Evolutionary conservation across 176 grass and related monocot species (phyloP).

Genomic region (Oryza officinalis): DNA sequence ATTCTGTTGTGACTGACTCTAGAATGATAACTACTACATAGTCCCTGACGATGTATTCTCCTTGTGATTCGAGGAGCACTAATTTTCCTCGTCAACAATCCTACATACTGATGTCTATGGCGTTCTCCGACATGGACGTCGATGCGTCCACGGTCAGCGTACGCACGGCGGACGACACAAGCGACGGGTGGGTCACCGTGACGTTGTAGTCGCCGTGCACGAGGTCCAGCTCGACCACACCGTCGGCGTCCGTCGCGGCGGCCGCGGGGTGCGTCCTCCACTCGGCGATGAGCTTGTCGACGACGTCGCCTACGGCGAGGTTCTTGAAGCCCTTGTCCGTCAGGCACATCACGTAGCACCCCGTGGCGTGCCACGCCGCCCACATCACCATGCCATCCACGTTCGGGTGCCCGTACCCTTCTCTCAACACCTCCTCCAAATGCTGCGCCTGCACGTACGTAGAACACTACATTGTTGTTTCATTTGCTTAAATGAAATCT

Average conservation of each 20-base stretch:
- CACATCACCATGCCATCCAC: constrained; percentile 68
- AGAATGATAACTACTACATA: too few species aligned
- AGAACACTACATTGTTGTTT: too few species aligned
- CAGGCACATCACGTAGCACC: constrained; percentile 64
- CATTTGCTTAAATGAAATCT: too few species aligned
- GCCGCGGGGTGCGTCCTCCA: constrained; percentile 37
- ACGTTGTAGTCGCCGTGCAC: constrained; percentile 55
- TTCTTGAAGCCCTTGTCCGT: constrained; percentile 63
- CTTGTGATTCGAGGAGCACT: too few species aligned
- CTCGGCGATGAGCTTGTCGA: constrained; percentile 61
- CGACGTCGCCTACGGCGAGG: constrained; percentile 43
- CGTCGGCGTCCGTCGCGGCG: constrained; percentile 31
- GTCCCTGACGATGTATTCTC: too few species aligned
- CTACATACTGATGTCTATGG: neutral
- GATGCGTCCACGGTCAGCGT: constrained; percentile 31
- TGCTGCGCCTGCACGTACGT: neutral
- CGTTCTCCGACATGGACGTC: neutral
- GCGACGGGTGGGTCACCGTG: constrained; percentile 35
- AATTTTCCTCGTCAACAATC: too few species aligned
- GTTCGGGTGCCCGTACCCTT: constrained; percentile 57
- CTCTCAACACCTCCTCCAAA: constrained; percentile 63
- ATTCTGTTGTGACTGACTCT: too few species aligned
- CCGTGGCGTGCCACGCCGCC: constrained; percentile 52
- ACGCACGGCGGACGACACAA: constrained; percentile 1
- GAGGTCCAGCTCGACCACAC: constrained; percentile 36